Conservation (phyloP, 164 flowering plant species). For the Macadamia tetraphylla region DNA sequence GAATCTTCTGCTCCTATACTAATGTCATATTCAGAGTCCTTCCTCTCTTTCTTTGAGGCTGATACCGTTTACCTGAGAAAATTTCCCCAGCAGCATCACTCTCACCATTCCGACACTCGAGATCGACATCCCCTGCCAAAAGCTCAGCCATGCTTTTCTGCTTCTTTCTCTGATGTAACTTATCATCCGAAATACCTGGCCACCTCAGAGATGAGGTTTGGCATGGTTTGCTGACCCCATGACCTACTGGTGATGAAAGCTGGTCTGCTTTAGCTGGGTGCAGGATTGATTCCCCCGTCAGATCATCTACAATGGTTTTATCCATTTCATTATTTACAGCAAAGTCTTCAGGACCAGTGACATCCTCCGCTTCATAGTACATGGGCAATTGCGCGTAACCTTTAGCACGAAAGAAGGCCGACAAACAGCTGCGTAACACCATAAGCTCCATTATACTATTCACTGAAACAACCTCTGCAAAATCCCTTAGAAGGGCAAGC, state of each 20-base stretch:
- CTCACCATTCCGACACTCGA: conserved; percentile 10
- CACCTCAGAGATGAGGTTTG: conserved; percentile 9
- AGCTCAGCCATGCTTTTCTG: conserved; percentile 29
- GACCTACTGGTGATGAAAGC: conserved; percentile 23
- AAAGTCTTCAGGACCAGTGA: conserved; percentile 27
- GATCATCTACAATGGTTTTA: conserved; percentile 10
- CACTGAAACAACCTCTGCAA: conserved; percentile 33
- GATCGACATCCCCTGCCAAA: conserved; percentile 14
- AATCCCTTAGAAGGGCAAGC: conserved; percentile 28
- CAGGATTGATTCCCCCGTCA: conserved; percentile 2
- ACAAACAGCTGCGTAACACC: conserved; percentile 32
- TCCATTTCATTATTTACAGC: neutral
- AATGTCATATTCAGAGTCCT: conserved; percentile 10
- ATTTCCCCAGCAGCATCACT: conserved; percentile 12
- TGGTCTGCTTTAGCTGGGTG: conserved; percentile 33
- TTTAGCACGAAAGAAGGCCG: conserved; percentile 39
- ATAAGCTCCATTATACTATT: conserved; percentile 38
- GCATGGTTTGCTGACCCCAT: conserved; percentile 6
- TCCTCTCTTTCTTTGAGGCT: conserved; percentile 20
- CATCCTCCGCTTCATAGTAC: conserved; percentile 27
- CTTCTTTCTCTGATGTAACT: conserved; percentile 44
- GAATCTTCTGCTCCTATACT: conserved; percentile 14
- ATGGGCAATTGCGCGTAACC: conserved; percentile 45
- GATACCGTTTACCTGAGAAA: conserved; percentile 1
- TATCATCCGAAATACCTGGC: conserved; percentile 15